These are phyloP conservation scores for Globisporangium ultimum DNA, from an alignment of 352 stramenopile genomes.

Conservation along the genomic window DNA sequence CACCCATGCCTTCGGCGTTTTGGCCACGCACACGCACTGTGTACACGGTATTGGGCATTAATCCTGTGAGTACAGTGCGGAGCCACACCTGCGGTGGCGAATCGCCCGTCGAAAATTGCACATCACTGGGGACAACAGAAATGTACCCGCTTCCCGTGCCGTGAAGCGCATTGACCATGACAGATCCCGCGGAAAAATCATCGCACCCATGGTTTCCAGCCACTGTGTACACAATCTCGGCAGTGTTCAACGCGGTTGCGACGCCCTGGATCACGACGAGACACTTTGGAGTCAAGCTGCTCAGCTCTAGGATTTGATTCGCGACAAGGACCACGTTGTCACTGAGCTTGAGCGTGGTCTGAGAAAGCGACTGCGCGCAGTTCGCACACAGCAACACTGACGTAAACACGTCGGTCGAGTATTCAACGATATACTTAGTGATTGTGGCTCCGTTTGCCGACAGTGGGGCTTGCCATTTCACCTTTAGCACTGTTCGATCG, in stretches of 20 bases:
- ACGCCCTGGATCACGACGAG: slow-evolving; percentile 43
- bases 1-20: slow-evolving; percentile 82
- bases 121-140: slow-evolving; percentile 18
- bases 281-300: slow-evolving; percentile 38
- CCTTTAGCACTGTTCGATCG: slow-evolving; percentile 73
- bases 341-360: slow-evolving; percentile 34
- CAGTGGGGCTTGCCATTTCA: slow-evolving; percentile 78
- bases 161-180: slow-evolving; percentile 49
- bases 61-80: slow-evolving; percentile 21
- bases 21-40: slow-evolving; percentile 76
- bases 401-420: slow-evolving; percentile 59
- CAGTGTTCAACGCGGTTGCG: slow-evolving; percentile 30
- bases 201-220: slow-evolving; percentile 61
- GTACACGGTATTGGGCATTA: slow-evolving; percentile 65
- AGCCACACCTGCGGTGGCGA: slow-evolving; percentile 15
- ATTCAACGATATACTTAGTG: slow-evolving; percentile 82
- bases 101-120: slow-evolving; percentile 2
- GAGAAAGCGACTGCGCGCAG: slow-evolving; percentile 42
- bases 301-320: slow-evolving; percentile 44
- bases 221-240: slow-evolving; percentile 40
- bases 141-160: slow-evolving; percentile 40
- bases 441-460: slow-evolving; percentile 69
- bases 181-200: slow-evolving; percentile 28
- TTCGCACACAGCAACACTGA: slow-evolving; percentile 34
- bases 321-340: slow-evolving; percentile 22